Evolutionary conservation across 805 yeast species (phyloP).

Genomic region (Torulaspora maleeae): DNA sequence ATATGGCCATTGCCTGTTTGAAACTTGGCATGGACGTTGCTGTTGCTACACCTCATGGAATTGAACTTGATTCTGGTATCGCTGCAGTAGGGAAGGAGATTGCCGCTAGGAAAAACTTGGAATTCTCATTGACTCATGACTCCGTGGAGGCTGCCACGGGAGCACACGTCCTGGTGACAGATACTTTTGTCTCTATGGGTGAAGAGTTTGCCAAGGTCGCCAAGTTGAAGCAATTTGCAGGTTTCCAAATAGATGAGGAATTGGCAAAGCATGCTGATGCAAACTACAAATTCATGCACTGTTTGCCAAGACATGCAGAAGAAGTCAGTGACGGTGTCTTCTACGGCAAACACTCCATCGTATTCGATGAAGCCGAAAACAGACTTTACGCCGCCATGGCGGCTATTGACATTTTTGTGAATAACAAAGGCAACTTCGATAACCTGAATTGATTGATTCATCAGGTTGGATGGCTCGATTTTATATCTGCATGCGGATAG

Average conservation of each 20-base stretch:
- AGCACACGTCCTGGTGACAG: conserved; percentile 86
- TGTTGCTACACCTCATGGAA: conserved; percentile 77
- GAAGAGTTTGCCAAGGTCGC: conserved; percentile 74
- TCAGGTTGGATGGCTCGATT: background rate
- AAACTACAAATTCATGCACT: conserved; percentile 92
- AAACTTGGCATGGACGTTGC: conserved; percentile 79
- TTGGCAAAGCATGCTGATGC: conserved; percentile 58
- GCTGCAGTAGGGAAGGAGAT: conserved; percentile 50
- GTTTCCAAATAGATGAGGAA: conserved; percentile 75
- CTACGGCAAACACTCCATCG: conserved; percentile 76
- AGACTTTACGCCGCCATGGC: conserved; percentile 95
- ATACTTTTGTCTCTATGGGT: conserved; percentile 98
- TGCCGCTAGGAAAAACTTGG: conserved; percentile 47
- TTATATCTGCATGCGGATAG: background rate
- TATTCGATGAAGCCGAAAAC: conserved; percentile 94
- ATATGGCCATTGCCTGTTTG: conserved; percentile 81
- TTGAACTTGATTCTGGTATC: conserved; percentile 57
- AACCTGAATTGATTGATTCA: conserved; percentile 11
- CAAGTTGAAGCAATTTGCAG: conserved; percentile 75
- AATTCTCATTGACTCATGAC: conserved; percentile 59
- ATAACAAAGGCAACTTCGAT: conserved; percentile 65
- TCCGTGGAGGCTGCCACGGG: conserved; percentile 67
- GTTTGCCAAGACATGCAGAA: conserved; percentile 91
- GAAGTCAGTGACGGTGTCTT: conserved; percentile 94
- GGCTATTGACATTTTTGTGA: conserved; percentile 82